Base-by-base conservation (phyloP, 306 rosid species). In the Trichosanthes truncata region DNA sequence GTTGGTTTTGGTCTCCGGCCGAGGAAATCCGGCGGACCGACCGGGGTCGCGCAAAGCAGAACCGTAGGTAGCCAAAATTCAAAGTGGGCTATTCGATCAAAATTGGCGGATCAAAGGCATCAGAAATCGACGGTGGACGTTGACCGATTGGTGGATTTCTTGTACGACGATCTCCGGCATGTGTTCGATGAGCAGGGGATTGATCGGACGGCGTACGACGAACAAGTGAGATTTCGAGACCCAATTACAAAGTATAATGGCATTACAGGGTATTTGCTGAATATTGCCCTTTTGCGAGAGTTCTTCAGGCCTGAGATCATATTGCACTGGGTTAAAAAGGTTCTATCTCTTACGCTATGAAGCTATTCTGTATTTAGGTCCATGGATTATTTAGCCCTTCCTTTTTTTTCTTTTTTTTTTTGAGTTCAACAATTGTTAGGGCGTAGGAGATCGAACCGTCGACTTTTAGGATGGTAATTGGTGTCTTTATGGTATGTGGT, bases 271-370 rank as follows among this genome's bases (percentile, higher is more conserved):
- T 94, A 91, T 73, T 84, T 94, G 66, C 85, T 91, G 76, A 94
- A 94, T 83, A 94, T 94, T 36, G 77, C 96, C 14, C 88, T 92
- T 56, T 85, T 94, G 85, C 91, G 82, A 87, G 76, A 53, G 0
- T 43, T 92, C 72, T 91, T 94, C 82, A 81, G 63, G 8, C 97
- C 98, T 4, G 76, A 76, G 26, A 88, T 92, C 81, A 83, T 59
- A 76, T 78, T 92, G 85, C 97, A 91, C 59, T 89, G 91, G 95
- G 97, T 83, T 61, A 95, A 92, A 86, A 93, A 84, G 97, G 98
- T 91, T 23, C 0, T 4, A 6, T 31, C 48, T 8, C 13, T 17
- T 25, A n/a, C 51, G 11, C 51, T 12, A n/a, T n/a, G n/a, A n/a
- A n/a, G n/a, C n/a, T n/a, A n/a, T n/a, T n/a, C n/a, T n/a, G n/a